These are phyloP conservation scores for Carpinus fangiana DNA, from an alignment of 306 rosid genomes.

Conservation along the genomic window DNA sequence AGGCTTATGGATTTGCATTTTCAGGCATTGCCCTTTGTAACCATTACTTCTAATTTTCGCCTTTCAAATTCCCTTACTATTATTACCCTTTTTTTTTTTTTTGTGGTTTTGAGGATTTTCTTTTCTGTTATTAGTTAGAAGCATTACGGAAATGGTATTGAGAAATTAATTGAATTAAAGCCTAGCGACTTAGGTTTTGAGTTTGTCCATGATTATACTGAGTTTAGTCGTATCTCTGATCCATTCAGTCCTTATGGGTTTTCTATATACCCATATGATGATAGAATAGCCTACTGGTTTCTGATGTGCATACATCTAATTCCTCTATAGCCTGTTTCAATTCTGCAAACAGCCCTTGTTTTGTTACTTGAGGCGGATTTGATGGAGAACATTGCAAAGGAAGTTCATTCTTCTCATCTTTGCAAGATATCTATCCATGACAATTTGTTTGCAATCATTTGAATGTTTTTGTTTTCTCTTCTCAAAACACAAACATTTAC, in stretches of 20 bases:
- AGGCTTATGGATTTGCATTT: background rate
- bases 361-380: background rate
- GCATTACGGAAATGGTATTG: background rate
- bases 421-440: background rate
- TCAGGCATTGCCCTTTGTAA: background rate
- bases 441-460: background rate
- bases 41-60: background rate
- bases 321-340: background rate
- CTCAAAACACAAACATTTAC: too few species aligned
- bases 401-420: background rate
- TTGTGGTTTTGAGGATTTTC: background rate
- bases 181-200: background rate
- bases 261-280: background rate
- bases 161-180: background rate
- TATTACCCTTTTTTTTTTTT: background rate
- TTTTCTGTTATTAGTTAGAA: background rate
- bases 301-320: background rate
- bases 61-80: background rate
- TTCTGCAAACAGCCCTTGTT: background rate
- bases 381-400: background rate
- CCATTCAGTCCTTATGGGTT: background rate
- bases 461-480: too few species aligned
- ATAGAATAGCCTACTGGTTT: background rate
- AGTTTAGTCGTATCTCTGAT: background rate
- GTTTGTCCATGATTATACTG: background rate